Percentiles rank a stretch among this genome's conserved stretches.
phyloP scores from a whole-genome alignment of 106 monocot genomes.

The Vanilla planifolia region DNA sequence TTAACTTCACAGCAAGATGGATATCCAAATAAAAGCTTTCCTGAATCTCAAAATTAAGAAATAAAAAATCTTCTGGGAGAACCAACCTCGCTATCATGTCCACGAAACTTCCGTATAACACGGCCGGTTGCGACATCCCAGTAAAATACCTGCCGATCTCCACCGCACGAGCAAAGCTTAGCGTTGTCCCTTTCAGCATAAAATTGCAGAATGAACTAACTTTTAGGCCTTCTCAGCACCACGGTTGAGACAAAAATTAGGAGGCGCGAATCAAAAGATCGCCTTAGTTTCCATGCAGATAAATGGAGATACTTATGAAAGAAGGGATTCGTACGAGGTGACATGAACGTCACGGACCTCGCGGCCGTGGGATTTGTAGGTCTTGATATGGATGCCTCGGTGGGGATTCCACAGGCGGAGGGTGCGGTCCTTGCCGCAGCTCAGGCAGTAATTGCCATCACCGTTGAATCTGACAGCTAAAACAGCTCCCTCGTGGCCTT shows the following conservation, averaged over 20 bases:
- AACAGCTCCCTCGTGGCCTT: slow-evolving; percentile 89
- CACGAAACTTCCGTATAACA: slow-evolving; percentile 92
- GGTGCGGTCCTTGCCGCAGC: slow-evolving; percentile 98
- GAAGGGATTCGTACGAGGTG: slow-evolving; percentile 33
- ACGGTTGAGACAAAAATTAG: neutral
- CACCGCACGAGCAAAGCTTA: slow-evolving; percentile 89
- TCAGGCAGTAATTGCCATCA: slow-evolving; percentile 96
- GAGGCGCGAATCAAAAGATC: neutral
- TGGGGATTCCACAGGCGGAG: slow-evolving; percentile 98
- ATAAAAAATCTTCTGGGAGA: neutral
- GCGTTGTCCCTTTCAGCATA: slow-evolving; percentile 62
- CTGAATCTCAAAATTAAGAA: too few species aligned
- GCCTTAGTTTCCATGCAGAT: neutral
- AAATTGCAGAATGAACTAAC: neutral
- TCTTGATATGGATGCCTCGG: slow-evolving; percentile 88
- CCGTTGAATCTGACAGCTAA: slow-evolving; percentile 91
- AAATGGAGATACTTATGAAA: neutral
- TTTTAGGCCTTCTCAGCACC: neutral
- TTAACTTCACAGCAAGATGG: too few species aligned
- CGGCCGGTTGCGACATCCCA: slow-evolving; percentile 80
- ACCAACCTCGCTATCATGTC: slow-evolving; percentile 89
- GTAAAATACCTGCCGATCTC: slow-evolving; percentile 85
- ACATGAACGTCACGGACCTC: slow-evolving; percentile 94
- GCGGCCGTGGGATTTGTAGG: slow-evolving; percentile 91
- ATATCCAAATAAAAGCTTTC: too few species aligned